Conservation (phyloP, 345 rosid genomes). For the Ceriops tagal region DNA sequence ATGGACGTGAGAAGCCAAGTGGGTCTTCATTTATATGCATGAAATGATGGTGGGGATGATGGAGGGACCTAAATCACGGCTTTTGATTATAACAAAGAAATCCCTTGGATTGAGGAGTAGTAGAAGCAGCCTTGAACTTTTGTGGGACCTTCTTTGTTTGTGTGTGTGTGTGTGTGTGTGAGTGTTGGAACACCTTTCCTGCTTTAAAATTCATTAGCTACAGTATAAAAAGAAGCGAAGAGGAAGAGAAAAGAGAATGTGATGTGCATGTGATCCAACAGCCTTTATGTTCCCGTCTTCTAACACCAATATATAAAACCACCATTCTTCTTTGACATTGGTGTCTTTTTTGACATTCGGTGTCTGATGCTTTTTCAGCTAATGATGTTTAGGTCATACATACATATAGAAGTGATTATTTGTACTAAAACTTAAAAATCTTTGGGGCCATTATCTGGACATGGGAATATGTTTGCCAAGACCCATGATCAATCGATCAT, state of each 20-base stretch:
- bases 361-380: conserved; percentile 8
- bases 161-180: background rate
- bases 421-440: background rate
- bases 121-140: conserved; percentile 37
- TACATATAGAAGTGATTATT: conserved; percentile 13
- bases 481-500: conserved; percentile 14
- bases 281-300: conserved; percentile 74
- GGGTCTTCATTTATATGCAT: conserved; percentile 49
- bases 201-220: conserved; percentile 42
- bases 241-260: conserved; percentile 39
- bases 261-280: conserved; percentile 81
- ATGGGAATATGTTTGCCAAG: conserved; percentile 25
- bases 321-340: conserved; percentile 26
- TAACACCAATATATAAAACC: conserved; percentile 17
- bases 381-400: conserved; percentile 41
- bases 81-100: conserved; percentile 40
- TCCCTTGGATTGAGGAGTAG: conserved; percentile 70
- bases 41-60: conserved; percentile 59
- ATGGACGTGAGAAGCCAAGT: conserved; percentile 22
- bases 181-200: conserved; percentile 5
- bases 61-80: conserved; percentile 48
- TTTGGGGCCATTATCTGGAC: background rate
- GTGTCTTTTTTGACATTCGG: conserved; percentile 43
- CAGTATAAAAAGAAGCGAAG: conserved; percentile 58
- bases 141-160: conserved; percentile 27